Evolutionary conservation across 345 rosid species (phyloP).

Genomic region (Rhizophora mangle): DNA sequence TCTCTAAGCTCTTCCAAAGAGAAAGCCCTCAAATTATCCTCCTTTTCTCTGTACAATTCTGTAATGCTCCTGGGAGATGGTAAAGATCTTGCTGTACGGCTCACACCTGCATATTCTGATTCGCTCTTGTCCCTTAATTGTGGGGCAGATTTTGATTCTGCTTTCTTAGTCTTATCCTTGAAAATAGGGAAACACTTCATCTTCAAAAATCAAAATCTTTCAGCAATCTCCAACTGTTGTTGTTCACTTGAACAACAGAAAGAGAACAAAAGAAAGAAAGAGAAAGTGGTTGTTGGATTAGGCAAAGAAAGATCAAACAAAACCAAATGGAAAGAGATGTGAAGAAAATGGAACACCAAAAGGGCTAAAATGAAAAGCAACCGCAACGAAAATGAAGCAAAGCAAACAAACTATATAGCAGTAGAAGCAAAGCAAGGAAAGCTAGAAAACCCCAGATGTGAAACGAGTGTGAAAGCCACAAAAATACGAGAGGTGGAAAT

Average conservation of each 20-base stretch:
- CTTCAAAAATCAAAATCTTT: constrained; percentile 1
- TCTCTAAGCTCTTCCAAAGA: constrained; percentile 58
- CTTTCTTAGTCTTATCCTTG: constrained; percentile 46
- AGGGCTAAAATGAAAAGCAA: not conserved
- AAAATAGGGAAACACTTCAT: constrained; percentile 47
- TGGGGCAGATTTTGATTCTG: constrained; percentile 47
- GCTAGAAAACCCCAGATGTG: constrained; percentile 2
- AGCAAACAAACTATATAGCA: not conserved
- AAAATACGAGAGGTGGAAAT: not conserved
- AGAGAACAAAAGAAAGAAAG: not conserved
- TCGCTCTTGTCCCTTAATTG: constrained; percentile 30
- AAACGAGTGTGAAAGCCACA: not conserved
- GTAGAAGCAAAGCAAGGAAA: not conserved
- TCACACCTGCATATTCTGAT: constrained; percentile 14
- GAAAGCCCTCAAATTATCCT: constrained; percentile 60
- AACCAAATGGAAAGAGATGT: not conserved
- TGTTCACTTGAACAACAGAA: not conserved
- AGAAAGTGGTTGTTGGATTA: not conserved
- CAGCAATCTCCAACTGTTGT: constrained; percentile 2
- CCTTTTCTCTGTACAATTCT: constrained; percentile 60
- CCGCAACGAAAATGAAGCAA: not conserved
- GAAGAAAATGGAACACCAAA: not conserved
- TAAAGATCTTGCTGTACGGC: constrained; percentile 39
- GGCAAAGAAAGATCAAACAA: not conserved
- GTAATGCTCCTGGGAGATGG: constrained; percentile 61